Conservation (phyloP, 2,329 filamentous ascomycete genomes). For the Biscogniauxia mediterranea region DNA sequence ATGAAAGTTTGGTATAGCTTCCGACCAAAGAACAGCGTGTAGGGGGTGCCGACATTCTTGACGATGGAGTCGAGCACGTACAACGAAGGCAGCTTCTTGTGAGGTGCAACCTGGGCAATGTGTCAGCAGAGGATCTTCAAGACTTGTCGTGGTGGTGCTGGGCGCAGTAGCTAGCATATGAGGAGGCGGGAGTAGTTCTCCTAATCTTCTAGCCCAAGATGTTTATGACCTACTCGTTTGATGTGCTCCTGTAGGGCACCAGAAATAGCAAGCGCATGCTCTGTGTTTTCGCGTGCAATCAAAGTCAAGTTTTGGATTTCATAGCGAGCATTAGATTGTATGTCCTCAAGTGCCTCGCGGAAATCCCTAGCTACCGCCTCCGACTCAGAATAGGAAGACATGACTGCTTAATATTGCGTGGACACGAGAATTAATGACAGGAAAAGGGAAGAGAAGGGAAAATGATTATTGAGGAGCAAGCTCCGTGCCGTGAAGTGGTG, state of each 20-base stretch:
- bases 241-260: conserved; percentile 90
- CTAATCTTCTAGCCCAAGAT: neutral
- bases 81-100: conserved; percentile 89
- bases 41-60: conserved; percentile 97
- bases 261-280: conserved; percentile 91
- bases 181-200: neutral
- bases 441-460: neutral
- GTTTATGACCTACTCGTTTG: conserved; percentile 71
- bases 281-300: conserved; percentile 96
- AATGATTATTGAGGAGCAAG: no score
- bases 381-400: conserved; percentile 53
- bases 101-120: conserved; percentile 70
- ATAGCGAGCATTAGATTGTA: conserved; percentile 85
- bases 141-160: neutral
- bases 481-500: neutral
- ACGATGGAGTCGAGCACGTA: conserved; percentile 98
- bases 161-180: neutral
- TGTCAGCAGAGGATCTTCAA: conserved; percentile 36
- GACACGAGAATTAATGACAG: neutral
- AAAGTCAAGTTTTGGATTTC: conserved; percentile 97
- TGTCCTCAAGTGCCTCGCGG: conserved; percentile 85
- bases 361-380: conserved; percentile 95
- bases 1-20: conserved; percentile 94
- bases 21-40: conserved; percentile 90
- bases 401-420: conserved; percentile 21